phyloP scores from a whole-genome alignment of 345 rosid genomes.

The Luvunga scandens region DNA sequence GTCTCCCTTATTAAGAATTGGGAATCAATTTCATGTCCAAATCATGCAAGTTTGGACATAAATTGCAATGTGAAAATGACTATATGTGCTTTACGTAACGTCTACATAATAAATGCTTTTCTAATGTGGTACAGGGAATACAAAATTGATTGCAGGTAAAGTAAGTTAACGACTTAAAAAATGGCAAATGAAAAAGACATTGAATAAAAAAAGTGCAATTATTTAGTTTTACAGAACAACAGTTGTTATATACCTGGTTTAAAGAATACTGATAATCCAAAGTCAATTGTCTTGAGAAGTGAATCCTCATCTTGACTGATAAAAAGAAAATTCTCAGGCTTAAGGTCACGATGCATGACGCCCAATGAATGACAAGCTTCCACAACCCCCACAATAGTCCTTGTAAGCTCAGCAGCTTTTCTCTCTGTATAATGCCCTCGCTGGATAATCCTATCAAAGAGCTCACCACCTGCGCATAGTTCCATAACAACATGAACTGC shows the following conservation, averaged over 20 bases:
- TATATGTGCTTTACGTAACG: neutral
- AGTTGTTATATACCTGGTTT: slow-evolving; percentile 58
- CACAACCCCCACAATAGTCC: slow-evolving; percentile 79
- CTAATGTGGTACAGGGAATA: neutral
- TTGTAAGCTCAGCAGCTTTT: slow-evolving; percentile 81
- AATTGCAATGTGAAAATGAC: neutral
- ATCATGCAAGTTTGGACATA: neutral
- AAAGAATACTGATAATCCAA: slow-evolving; percentile 81
- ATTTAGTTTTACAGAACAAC: neutral
- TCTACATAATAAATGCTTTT: neutral
- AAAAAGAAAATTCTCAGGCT: slow-evolving; percentile 88
- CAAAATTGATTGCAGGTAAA: too few species aligned
- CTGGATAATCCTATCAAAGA: slow-evolving; percentile 83
- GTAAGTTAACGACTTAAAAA: neutral
- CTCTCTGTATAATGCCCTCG: slow-evolving; percentile 85
- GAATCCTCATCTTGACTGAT: slow-evolving; percentile 67
- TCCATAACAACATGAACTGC: slow-evolving; percentile 93
- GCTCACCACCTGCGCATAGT: slow-evolving; percentile 83
- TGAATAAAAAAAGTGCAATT: neutral
- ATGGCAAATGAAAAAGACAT: neutral
- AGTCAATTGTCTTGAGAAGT: slow-evolving; percentile 76
- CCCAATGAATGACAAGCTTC: slow-evolving; percentile 89
- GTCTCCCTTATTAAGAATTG: neutral
- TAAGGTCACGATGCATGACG: slow-evolving; percentile 91
- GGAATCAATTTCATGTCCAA: neutral